A percentile compares a stretch with the other conserved stretches of the same genome.
Conservation (phyloP, 108 stramenopile species). For the Cyclotella choctawhatcheeana region DNA sequence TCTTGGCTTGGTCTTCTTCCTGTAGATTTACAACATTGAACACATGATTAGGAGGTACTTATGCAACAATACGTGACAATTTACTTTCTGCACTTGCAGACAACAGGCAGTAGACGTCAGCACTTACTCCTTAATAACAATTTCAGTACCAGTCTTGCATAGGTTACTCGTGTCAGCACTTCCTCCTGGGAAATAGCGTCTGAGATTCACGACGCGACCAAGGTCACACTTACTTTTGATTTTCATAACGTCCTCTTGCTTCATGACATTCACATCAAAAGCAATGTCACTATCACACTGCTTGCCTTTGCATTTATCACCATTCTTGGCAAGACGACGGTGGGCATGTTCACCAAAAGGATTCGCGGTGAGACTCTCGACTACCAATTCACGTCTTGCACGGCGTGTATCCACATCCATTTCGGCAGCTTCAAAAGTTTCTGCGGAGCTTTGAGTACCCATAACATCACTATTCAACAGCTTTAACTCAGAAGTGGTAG, state of each 20-base stretch:
- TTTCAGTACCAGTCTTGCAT: not conserved
- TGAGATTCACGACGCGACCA: constrained; percentile 9
- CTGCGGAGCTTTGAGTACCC: constrained; percentile 2
- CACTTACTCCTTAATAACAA: constrained; percentile 5
- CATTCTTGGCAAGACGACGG: constrained; percentile 9
- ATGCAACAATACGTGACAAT: not conserved
- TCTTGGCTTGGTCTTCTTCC: not conserved
- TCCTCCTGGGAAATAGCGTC: not conserved
- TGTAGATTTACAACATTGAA: not conserved
- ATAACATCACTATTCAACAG: not conserved
- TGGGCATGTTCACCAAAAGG: constrained; percentile 9
- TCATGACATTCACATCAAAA: constrained; percentile 11
- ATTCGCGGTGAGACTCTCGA: not conserved
- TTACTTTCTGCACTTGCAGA: too few species aligned
- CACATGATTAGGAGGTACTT: not conserved
- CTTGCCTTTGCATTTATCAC: not conserved
- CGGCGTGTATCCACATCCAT: constrained; percentile 11
- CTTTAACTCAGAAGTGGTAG: not conserved
- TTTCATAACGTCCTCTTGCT: not conserved
- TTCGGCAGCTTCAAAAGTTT: constrained; percentile 10
- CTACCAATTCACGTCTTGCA: constrained; percentile 3
- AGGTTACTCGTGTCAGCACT: not conserved
- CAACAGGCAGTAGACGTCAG: not conserved
- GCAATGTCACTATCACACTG: constrained; percentile 5
- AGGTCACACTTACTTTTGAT: constrained; percentile 11